Percentiles rank a stretch among this genome's conserved stretches.
phyloP scores from a whole-genome alignment of 2,329 filamentous ascomycete genomes.

The Phialemonium atrogriseum region DNA sequence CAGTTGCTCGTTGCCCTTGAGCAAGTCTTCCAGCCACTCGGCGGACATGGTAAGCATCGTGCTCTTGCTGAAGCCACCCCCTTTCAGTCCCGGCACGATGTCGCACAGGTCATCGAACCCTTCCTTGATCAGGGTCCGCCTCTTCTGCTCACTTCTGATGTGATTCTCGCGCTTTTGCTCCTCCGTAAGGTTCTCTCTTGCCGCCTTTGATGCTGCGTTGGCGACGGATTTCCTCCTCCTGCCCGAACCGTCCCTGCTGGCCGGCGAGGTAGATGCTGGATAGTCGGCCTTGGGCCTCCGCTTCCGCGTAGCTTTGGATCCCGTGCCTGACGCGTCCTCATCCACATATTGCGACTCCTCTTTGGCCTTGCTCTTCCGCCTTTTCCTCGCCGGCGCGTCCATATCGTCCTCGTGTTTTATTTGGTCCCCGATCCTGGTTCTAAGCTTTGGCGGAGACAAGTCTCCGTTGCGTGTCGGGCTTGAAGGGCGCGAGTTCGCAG shows the following conservation, averaged over 20 bases:
- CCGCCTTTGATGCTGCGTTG: constrained; percentile 32
- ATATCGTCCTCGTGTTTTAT: constrained; percentile 25
- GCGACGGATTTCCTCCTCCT: constrained; percentile 43
- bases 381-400: constrained; percentile 38
- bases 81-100: constrained; percentile 66
- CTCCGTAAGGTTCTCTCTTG: constrained; percentile 67
- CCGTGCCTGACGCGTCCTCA: constrained; percentile 19
- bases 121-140: constrained; percentile 71
- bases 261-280: constrained; percentile 22
- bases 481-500: constrained; percentile 48
- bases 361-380: constrained; percentile 46
- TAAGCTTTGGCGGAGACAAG: constrained; percentile 11
- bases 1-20: constrained; percentile 59
- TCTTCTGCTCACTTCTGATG: constrained; percentile 80
- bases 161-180: constrained; percentile 81
- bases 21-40: constrained; percentile 67
- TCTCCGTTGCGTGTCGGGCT: constrained; percentile 37
- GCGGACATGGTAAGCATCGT: constrained; percentile 67
- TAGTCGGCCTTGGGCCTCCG: constrained; percentile 40
- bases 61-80: constrained; percentile 76
- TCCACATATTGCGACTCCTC: constrained; percentile 29
- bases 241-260: constrained; percentile 22
- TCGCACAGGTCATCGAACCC: constrained; percentile 74
- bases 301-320: constrained; percentile 28
- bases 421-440: constrained; percentile 16